These are phyloP conservation scores for Byssothecium circinans DNA, from an alignment of 2,329 filamentous ascomycete genomes.

Conservation along the genomic window DNA sequence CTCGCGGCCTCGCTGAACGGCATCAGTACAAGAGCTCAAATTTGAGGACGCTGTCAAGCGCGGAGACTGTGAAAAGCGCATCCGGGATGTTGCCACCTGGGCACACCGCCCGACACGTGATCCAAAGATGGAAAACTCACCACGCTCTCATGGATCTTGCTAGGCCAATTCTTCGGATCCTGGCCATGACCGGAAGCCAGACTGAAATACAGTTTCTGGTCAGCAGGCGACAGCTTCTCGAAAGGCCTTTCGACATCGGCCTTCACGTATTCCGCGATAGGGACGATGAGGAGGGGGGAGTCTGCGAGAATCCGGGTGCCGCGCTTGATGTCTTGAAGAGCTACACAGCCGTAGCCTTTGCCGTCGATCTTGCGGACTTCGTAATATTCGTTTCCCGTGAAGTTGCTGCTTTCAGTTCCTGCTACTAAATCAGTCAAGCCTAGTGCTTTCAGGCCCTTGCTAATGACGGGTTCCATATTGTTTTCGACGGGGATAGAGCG, in stretches of 20 bases:
- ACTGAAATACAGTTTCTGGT: conserved; percentile 28
- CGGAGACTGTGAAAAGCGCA: too few species aligned
- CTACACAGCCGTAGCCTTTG: conserved; percentile 50
- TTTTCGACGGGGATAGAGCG: too few species aligned
- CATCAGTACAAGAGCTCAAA: too few species aligned
- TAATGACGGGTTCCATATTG: too few species aligned
- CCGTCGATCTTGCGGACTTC: conserved; percentile 34
- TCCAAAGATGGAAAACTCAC: too few species aligned
- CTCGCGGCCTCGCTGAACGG: conserved; percentile 12
- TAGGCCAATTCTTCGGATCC: conserved; percentile 30
- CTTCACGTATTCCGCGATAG: conserved; percentile 34
- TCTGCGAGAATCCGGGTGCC: conserved; percentile 48
- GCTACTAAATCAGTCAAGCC: too few species aligned
- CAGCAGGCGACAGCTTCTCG: conserved; percentile 17
- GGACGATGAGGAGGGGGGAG: conserved; percentile 40
- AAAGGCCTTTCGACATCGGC: conserved; percentile 36
- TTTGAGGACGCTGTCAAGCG: too few species aligned
- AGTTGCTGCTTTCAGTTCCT: neutral
- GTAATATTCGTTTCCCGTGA: conserved; percentile 28
- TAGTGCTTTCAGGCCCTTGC: too few species aligned
- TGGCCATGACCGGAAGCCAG: conserved; percentile 35
- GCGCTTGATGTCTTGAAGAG: conserved; percentile 34
- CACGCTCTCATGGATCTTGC: conserved; percentile 26
- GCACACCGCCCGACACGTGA: too few species aligned
- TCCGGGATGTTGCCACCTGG: too few species aligned